These are phyloP conservation scores for Backusella parvicylindrica DNA, from an alignment of 192 early-diverging fungal species.

Conservation along the genomic window DNA sequence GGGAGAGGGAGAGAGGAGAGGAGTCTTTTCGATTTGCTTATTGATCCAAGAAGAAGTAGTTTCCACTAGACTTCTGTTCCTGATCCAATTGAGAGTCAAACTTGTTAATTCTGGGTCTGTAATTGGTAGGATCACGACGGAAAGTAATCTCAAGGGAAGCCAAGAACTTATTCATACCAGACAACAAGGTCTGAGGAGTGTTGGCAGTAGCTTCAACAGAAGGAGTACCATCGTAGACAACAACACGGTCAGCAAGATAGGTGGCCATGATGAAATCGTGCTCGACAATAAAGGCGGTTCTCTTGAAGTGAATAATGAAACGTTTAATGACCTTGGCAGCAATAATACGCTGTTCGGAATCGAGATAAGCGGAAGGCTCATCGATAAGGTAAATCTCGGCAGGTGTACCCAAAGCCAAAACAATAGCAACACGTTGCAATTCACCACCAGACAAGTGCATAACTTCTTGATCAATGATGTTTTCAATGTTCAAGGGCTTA, in stretches of 20 bases:
- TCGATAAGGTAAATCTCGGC: slow-evolving; percentile 98
- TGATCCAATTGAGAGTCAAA: slow-evolving; percentile 88
- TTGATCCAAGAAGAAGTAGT: slow-evolving; percentile 51
- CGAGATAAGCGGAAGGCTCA: slow-evolving; percentile 96
- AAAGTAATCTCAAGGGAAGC: slow-evolving; percentile 90
- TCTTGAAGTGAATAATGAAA: slow-evolving; percentile 93
- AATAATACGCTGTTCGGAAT: slow-evolving; percentile 99
- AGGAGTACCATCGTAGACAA: slow-evolving; percentile 93
- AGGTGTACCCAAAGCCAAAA: slow-evolving; percentile 80
- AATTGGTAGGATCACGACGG: slow-evolving; percentile 97
- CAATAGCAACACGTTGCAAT: slow-evolving; percentile 98
- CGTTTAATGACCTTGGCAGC: slow-evolving; percentile 98
- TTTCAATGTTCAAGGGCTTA: slow-evolving; percentile 91
- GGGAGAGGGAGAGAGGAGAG: too few species aligned
- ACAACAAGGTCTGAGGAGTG: slow-evolving; percentile 82
- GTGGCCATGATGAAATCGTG: slow-evolving; percentile 99
- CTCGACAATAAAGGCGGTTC: slow-evolving; percentile 98
- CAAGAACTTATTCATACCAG: slow-evolving; percentile 98
- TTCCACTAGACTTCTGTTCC: slow-evolving; percentile 85
- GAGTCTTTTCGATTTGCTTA: not conserved
- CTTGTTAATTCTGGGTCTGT: slow-evolving; percentile 98
- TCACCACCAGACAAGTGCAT: slow-evolving; percentile 92
- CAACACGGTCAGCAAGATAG: slow-evolving; percentile 93
- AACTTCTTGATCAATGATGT: slow-evolving; percentile 90
- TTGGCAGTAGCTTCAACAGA: slow-evolving; percentile 79